Evolutionary conservation across 768 basidiomycete species (phyloP).

Genomic region (Paxillus ammoniavirescens): DNA sequence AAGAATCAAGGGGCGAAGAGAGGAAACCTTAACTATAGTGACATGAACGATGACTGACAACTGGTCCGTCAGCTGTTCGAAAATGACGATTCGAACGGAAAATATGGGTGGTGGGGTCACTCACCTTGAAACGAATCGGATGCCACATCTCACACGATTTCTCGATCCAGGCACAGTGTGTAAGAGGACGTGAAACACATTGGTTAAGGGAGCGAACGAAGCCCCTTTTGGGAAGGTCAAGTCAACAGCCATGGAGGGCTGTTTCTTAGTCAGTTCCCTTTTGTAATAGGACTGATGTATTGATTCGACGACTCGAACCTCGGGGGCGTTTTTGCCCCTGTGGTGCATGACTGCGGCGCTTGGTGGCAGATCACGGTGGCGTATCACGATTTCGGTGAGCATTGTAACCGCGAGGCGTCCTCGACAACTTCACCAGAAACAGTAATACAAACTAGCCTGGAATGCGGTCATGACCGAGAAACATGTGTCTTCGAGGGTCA

Average conservation of each 20-base stretch:
- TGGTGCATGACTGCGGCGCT: not conserved
- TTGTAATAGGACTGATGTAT: not conserved
- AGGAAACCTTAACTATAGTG: no score
- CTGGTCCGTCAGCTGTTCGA: no score
- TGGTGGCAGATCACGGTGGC: not conserved
- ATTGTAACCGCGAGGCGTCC: not conserved
- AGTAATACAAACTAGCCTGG: not conserved
- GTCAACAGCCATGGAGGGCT: not conserved
- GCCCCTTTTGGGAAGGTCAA: constrained; percentile 1
- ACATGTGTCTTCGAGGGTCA: no score
- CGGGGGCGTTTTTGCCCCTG: not conserved
- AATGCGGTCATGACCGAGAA: no score
- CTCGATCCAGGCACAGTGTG: not conserved
- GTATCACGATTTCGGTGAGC: not conserved
- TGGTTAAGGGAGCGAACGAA: not conserved
- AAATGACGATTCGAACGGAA: no score
- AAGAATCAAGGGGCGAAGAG: no score
- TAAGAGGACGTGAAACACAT: not conserved
- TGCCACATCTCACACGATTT: no score
- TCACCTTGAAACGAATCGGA: no score
- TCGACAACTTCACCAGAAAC: not conserved
- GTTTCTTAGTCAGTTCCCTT: not conserved
- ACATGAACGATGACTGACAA: no score
- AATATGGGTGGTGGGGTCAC: no score
- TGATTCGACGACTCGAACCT: not conserved